Evolutionary conservation across 306 rosid genomes (phyloP), one percentile per base, ranked within the genome.

Genomic region (Senna tora): DNA sequence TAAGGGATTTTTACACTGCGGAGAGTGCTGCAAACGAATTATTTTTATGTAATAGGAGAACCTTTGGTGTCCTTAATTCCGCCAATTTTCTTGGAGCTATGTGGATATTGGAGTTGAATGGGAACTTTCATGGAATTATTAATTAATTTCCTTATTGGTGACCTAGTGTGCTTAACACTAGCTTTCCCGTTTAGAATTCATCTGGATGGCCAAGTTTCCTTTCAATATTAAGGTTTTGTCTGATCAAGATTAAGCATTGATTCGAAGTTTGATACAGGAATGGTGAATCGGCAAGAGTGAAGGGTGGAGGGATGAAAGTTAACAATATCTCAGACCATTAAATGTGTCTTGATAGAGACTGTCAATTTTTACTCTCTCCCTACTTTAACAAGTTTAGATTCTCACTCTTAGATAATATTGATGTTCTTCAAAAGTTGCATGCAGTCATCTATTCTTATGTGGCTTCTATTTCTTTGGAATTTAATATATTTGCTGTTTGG

Each of bases 231-330:
- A 68, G 36, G 43, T 13, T 16, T 67, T 67, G 16, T 32, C 61
- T 73, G 13, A 65, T 54, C 28, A 30, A 0, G 6, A 61, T 36
- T 61, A 17, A 36, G 30, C 16, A 61, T 19, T 61, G 8, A 36
- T 61, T 36, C 4, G 5, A 61, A 19, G 16, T 17, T 61, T 61
- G 43, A 64, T 28, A 41, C 14, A 15, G 39, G 41, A 9, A 25
- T 25, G 56, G 51, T 50, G 75, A 67, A 20, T 19, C 51, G 65
- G 72, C 38, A 11, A 28, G 39, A 56, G 19, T 30, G 71, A 49
- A 16, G 59, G 11, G 41, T 15, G 58, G 39, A n/a, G 14, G 22
- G 65, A 62, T 65, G 65, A 17, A 65, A 42, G 41, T 55, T 32
- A 20, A 11, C 42, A n/a, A 17, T 22, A 33, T 38, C 47, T 20